Conservation (phyloP, 2,329 filamentous ascomycete genomes). For the Trichoderma sp. region DNA sequence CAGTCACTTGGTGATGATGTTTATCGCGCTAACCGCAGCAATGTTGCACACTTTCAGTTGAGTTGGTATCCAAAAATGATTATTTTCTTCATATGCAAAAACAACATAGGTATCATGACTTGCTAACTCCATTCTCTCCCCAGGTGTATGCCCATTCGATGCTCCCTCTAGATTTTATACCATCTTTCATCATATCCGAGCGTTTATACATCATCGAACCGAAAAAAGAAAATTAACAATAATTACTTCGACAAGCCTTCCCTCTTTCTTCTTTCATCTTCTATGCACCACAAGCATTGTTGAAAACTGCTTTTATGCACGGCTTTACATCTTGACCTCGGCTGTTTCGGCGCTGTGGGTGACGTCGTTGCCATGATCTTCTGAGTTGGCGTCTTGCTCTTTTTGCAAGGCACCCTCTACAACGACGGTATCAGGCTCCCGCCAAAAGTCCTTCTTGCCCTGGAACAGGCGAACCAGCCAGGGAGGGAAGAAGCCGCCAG, state of each 20-base stretch:
- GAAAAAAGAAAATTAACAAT: not conserved
- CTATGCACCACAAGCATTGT: not conserved
- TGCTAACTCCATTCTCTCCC: not conserved
- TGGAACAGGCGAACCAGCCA: conserved; percentile 63
- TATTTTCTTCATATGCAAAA: not conserved
- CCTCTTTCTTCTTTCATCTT: not conserved
- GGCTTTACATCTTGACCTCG: conserved; percentile 8
- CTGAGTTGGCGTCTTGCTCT: conserved; percentile 21
- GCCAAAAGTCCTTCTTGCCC: conserved; percentile 76
- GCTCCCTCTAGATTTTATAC: not conserved
- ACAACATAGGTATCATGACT: conserved; percentile 11
- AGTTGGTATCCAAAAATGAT: not conserved
- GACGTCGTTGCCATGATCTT: conserved; percentile 23
- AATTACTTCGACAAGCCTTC: not conserved
- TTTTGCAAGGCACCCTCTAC: conserved; percentile 15
- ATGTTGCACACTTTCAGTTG: not conserved
- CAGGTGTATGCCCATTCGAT: conserved; percentile 1
- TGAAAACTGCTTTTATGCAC: not conserved
- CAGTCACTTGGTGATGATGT: not conserved
- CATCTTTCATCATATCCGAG: not conserved
- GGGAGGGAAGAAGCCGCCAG: conserved; percentile 69
- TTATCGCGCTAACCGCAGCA: not conserved
- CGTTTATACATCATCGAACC: not conserved
- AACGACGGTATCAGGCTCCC: conserved; percentile 30
- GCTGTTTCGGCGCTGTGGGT: conserved; percentile 4